Conservation (phyloP, 2,329 filamentous ascomycete genomes). For the Trichophyton simii region DNA sequence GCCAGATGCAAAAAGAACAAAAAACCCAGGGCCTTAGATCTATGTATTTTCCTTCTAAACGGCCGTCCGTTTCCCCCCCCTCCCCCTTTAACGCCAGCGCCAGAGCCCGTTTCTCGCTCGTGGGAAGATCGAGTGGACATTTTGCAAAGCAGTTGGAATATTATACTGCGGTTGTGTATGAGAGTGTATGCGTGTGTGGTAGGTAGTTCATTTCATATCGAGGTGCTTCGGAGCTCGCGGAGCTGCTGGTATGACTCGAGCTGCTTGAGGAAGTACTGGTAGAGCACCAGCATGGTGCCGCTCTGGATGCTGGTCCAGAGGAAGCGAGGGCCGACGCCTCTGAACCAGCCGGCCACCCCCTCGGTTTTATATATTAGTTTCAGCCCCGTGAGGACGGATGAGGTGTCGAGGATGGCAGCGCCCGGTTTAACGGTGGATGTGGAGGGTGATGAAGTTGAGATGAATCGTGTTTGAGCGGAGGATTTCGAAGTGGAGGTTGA, state of each 20-base stretch:
- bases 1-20: background rate
- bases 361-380: slow-evolving; percentile 82
- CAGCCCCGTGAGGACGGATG: slow-evolving; percentile 73
- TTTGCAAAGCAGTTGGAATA: background rate
- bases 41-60: background rate
- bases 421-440: slow-evolving; percentile 70
- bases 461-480: slow-evolving; percentile 51
- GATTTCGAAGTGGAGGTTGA: slow-evolving; percentile 19
- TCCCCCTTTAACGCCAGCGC: slow-evolving; percentile 6
- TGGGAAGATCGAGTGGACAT: background rate
- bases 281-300: slow-evolving; percentile 90
- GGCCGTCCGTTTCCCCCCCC: background rate
- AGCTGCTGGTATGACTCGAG: slow-evolving; percentile 47
- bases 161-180: background rate
- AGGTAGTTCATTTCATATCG: background rate
- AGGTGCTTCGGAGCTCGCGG: slow-evolving; percentile 15
- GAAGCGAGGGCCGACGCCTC: slow-evolving; percentile 79
- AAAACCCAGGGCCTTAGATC: background rate
- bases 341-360: slow-evolving; percentile 80
- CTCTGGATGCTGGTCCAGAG: slow-evolving; percentile 98
- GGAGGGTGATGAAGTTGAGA: slow-evolving; percentile 81
- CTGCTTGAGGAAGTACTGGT: slow-evolving; percentile 72
- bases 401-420: slow-evolving; percentile 70
- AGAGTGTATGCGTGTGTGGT: background rate
- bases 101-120: background rate